Percentiles rank a stretch among this genome's conserved stretches.
These are phyloP conservation scores for Flagelloscypha sp. DNA, from an alignment of 768 basidiomycete species.

Conservation along the genomic window DNA sequence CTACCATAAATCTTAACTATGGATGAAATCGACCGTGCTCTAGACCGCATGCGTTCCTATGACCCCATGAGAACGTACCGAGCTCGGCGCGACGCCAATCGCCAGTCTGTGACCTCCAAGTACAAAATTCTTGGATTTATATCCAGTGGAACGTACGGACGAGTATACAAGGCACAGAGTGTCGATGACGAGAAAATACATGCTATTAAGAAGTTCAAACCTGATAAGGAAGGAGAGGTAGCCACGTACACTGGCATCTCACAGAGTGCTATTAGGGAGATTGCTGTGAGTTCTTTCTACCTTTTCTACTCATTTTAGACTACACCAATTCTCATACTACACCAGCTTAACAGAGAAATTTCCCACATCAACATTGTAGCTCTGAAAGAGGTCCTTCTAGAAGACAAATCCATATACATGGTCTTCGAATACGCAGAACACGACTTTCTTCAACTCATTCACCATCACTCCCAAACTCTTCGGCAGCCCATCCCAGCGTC, in stretches of 20 bases:
- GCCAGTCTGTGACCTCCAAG: constrained; percentile 64
- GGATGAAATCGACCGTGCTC: no score
- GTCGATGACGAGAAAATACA: constrained; percentile 65
- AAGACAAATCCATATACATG: constrained; percentile 99
- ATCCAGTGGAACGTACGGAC: constrained; percentile 94
- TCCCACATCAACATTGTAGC: constrained; percentile 87
- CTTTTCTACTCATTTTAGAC: not conserved
- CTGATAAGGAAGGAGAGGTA: constrained; percentile 97
- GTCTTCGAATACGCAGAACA: constrained; percentile 99
- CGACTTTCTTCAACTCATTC: constrained; percentile 98
- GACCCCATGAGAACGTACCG: constrained; percentile 89
- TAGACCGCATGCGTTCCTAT: no score
- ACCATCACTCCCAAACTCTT: constrained; percentile 90
- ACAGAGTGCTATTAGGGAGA: constrained; percentile 95
- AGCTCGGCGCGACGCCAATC: constrained; percentile 62
- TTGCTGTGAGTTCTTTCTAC: constrained; percentile 56
- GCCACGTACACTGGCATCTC: constrained; percentile 95
- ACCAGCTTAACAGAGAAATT: constrained; percentile 81
- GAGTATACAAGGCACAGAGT: constrained; percentile 95
- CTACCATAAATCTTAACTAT: no score
- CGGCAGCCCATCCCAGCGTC: constrained; percentile 65
- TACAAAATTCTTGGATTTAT: constrained; percentile 95
- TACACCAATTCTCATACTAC: not conserved
- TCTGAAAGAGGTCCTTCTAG: constrained; percentile 89
- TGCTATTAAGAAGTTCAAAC: constrained; percentile 99